Conservation (phyloP, 345 rosid genomes). For the Erodium maritimum region DNA sequence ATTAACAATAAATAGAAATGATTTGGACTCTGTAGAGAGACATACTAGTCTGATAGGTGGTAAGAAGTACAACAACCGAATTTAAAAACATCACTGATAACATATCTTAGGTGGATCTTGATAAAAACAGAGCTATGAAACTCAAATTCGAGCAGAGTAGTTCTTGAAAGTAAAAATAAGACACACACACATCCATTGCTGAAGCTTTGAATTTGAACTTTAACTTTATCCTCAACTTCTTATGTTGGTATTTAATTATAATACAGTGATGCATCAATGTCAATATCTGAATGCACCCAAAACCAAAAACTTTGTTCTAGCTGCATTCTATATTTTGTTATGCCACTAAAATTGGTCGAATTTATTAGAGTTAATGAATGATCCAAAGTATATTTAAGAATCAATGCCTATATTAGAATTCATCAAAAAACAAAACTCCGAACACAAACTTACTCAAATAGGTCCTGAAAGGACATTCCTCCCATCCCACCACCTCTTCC, state of each 20-base stretch:
- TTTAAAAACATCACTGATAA: neutral
- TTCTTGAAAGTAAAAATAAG: too few relatives aligned
- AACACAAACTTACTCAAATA: conserved; percentile 41
- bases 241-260: neutral
- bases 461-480: conserved; percentile 43
- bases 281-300: neutral
- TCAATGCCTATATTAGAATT: neutral
- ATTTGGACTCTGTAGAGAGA: neutral
- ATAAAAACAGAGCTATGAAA: too few relatives aligned
- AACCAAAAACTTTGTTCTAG: neutral
- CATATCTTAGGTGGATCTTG: neutral
- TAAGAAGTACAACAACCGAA: neutral
- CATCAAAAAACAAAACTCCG: neutral
- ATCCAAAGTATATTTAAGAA: neutral
- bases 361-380: too few relatives aligned
- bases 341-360: too few relatives aligned
- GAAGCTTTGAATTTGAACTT: neutral
- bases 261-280: neutral
- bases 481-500: conserved; percentile 79
- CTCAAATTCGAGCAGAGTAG: neutral
- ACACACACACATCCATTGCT: neutral
- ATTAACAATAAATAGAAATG: neutral
- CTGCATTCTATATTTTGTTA: neutral
- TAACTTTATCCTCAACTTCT: neutral
- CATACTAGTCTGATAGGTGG: neutral